A percentile compares a stretch with the other conserved stretches of the same genome.
phyloP scores from a whole-genome alignment of 306 rosid genomes.

The Trifolium repens region DNA sequence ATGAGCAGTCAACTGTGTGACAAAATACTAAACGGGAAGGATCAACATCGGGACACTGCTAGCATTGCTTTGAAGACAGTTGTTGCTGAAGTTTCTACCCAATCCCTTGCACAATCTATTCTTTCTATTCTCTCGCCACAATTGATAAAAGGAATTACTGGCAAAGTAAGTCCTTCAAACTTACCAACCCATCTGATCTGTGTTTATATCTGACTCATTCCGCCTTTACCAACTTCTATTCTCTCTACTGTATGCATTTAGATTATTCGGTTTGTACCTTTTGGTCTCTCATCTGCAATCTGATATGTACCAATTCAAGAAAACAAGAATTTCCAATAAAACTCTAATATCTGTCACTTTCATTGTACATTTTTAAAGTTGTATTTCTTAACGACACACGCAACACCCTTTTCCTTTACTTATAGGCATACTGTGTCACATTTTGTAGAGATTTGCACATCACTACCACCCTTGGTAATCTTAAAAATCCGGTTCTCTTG shows the following conservation, averaged over 20 bases:
- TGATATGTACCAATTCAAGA: too few species aligned
- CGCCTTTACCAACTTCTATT: constrained; percentile 6
- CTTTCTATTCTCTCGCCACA: constrained; percentile 73
- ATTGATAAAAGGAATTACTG: constrained; percentile 81
- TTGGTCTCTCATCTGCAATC: background rate
- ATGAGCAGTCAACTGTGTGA: constrained; percentile 84
- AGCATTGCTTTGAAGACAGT: constrained; percentile 96
- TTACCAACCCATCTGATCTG: constrained; percentile 11
- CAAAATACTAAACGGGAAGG: constrained; percentile 86
- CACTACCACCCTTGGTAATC: too few species aligned
- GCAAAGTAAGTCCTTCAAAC: constrained; percentile 61
- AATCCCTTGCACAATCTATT: constrained; percentile 90
- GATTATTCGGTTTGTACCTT: constrained; percentile 17
- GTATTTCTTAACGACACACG: background rate
- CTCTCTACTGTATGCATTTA: background rate
- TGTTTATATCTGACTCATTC: background rate
- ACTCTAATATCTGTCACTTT: constrained; percentile 20
- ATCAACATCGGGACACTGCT: constrained; percentile 94
- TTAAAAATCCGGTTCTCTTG: too few species aligned
- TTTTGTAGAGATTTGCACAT: too few species aligned
- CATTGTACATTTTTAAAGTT: constrained; percentile 7
- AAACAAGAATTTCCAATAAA: too few species aligned
- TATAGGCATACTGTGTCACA: background rate
- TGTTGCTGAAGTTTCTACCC: constrained; percentile 85
- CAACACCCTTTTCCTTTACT: background rate